Evolutionary conservation across 805 yeast genomes (phyloP).

Genomic region (Starmerella gropengiesseri): DNA sequence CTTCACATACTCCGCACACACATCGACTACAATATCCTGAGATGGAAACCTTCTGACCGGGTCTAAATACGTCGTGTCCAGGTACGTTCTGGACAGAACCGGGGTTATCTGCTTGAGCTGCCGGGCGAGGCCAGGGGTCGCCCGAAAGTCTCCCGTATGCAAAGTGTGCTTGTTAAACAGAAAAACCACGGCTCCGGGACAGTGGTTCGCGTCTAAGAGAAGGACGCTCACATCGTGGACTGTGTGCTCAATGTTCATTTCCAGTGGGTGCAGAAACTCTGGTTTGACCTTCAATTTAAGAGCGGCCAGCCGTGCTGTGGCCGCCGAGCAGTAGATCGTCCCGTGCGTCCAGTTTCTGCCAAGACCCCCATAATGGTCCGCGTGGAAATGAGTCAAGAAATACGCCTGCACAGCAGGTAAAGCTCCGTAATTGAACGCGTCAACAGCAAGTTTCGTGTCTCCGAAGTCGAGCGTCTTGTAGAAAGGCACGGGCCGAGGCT

Average conservation of each 20-base stretch:
- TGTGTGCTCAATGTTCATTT: constrained; percentile 30
- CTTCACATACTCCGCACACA: constrained; percentile 45
- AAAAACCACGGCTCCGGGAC: constrained; percentile 89
- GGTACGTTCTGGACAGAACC: constrained; percentile 41
- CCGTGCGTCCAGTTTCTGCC: constrained; percentile 67
- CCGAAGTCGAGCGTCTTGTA: constrained; percentile 29
- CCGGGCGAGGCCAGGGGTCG: constrained; percentile 41
- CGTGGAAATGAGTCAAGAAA: constrained; percentile 59
- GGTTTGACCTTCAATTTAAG: constrained; percentile 46
- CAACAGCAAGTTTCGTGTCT: constrained; percentile 29
- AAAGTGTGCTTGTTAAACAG: constrained; percentile 47
- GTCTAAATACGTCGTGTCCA: constrained; percentile 83
- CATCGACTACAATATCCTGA: constrained; percentile 55
- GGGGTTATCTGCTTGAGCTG: constrained; percentile 9
- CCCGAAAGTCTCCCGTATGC: constrained; percentile 93
- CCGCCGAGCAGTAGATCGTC: constrained; percentile 56
- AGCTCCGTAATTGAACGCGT: constrained; percentile 31
- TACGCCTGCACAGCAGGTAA: constrained; percentile 27
- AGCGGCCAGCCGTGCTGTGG: constrained; percentile 51
- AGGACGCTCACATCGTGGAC: constrained; percentile 43
- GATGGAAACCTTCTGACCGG: constrained; percentile 68
- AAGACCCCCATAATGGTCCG: constrained; percentile 90
- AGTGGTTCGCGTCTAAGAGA: constrained; percentile 79
- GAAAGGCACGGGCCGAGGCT: constrained; percentile 23
- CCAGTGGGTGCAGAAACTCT: constrained; percentile 35